These are phyloP conservation scores for Grosmannia serpens DNA, from an alignment of 2,329 filamentous ascomycete genomes.

Conservation along the genomic window DNA sequence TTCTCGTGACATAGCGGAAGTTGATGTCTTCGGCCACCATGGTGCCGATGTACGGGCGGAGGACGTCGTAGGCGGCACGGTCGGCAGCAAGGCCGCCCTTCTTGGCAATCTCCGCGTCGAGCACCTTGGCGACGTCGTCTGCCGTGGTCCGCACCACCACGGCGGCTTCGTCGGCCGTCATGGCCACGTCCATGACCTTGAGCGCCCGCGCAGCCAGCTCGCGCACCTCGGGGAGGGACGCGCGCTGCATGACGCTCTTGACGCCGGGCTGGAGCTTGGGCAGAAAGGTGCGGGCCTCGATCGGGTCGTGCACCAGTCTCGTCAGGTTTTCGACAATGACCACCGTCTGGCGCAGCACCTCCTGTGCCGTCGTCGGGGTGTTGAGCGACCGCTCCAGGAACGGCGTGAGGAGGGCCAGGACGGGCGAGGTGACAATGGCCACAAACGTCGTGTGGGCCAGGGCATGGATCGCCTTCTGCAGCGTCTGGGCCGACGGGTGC, in stretches of 20 bases:
- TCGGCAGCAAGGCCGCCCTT: conserved; percentile 41
- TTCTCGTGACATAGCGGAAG: conserved; percentile 64
- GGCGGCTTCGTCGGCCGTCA: conserved; percentile 56
- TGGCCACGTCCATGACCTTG: conserved; percentile 84
- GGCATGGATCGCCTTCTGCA: conserved; percentile 93
- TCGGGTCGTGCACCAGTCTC: conserved; percentile 89
- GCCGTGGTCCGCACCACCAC: conserved; percentile 55
- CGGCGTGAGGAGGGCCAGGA: conserved; percentile 86
- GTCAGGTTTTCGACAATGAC: conserved; percentile 97
- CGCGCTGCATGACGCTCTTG: conserved; percentile 73
- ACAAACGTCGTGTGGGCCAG: conserved; percentile 98
- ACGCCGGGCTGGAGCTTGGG: conserved; percentile 92
- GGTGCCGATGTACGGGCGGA: conserved; percentile 63
- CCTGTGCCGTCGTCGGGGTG: conserved; percentile 79
- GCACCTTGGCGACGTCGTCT: conserved; percentile 61
- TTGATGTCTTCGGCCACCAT: conserved; percentile 87
- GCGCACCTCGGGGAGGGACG: conserved; percentile 88
- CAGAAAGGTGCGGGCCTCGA: conserved; percentile 89
- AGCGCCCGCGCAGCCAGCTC: conserved; percentile 76
- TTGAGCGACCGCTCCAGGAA: conserved; percentile 91
- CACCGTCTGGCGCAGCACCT: conserved; percentile 88
- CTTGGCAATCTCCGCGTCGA: conserved; percentile 67
- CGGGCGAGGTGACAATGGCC: conserved; percentile 87
- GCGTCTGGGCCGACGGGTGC: conserved; percentile 74
- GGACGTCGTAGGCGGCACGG: conserved; percentile 54